These are phyloP conservation scores for Heimioporus sp. DNA, from an alignment of 768 basidiomycete species.

Conservation along the genomic window DNA sequence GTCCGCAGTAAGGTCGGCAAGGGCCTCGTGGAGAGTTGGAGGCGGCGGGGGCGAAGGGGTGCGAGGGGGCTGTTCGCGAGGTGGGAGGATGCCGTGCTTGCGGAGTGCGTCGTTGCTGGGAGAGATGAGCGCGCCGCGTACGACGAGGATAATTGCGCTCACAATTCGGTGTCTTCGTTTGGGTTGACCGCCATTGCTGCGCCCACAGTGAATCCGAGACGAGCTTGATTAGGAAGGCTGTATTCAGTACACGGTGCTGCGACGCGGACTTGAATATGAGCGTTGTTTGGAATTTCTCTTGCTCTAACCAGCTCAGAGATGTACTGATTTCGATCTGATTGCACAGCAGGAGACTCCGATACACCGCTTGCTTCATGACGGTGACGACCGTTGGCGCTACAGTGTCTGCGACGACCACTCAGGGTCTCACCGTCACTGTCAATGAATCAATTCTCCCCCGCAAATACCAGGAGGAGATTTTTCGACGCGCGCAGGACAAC, in stretches of 20 bases:
- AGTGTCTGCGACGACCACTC: slow-evolving; percentile 19
- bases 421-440: slow-evolving; percentile 27
- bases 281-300: slow-evolving; percentile 8
- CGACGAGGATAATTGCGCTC: slow-evolving; percentile 28
- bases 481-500: slow-evolving; percentile 44
- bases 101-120: slow-evolving; percentile 91
- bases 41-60: slow-evolving; percentile 82
- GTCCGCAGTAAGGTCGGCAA: slow-evolving; percentile 59
- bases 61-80: slow-evolving; percentile 61
- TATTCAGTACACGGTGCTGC: slow-evolving; percentile 15
- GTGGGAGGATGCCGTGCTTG: slow-evolving; percentile 88
- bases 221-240: slow-evolving; percentile 28
- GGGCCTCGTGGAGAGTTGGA: slow-evolving; percentile 63
- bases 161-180: slow-evolving; percentile 98
- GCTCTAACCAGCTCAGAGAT: slow-evolving; percentile 13
- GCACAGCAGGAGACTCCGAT: slow-evolving; percentile 10
- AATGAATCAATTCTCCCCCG: slow-evolving; percentile 44
- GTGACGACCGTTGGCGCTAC: slow-evolving; percentile 17
- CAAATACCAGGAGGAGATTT: slow-evolving; percentile 57
- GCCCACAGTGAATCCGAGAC: slow-evolving; percentile 8
- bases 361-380: slow-evolving; percentile 22
- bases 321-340: slow-evolving; percentile 20
- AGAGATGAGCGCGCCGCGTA: not conserved
- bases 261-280: slow-evolving; percentile 28
- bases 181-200: slow-evolving; percentile 62